These are phyloP conservation scores for Kluyveromyces wickerhamii DNA, from an alignment of 805 yeast species.

Conservation along the genomic window DNA sequence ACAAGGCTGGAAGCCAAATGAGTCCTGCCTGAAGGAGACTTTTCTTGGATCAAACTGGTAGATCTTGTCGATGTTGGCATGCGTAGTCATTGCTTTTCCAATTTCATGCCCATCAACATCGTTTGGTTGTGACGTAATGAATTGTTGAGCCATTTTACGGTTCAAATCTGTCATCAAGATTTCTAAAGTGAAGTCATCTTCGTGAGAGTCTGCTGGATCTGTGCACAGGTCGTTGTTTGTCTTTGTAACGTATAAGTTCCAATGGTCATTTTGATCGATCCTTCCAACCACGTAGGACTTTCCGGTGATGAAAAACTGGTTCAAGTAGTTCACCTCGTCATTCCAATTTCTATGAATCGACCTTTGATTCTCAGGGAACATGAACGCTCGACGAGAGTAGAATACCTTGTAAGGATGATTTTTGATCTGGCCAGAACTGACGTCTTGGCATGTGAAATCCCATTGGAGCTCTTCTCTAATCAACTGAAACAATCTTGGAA, in stretches of 20 bases:
- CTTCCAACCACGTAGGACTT: conserved; percentile 74
- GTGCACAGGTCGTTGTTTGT: conserved; percentile 12
- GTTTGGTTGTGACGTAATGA: conserved; percentile 35
- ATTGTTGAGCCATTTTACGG: conserved; percentile 46
- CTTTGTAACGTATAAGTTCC: conserved; percentile 80
- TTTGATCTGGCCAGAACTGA: conserved; percentile 6
- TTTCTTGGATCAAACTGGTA: conserved; percentile 31
- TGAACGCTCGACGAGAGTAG: conserved; percentile 84
- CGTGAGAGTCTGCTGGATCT: conserved; percentile 7
- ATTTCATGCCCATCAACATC: conserved; percentile 60
- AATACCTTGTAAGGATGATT: conserved; percentile 56
- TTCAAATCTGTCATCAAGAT: conserved; percentile 82
- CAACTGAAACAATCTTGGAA: conserved; percentile 53
- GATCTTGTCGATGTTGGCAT: conserved; percentile 55
- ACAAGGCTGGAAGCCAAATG: conserved; percentile 88
- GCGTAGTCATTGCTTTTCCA: conserved; percentile 61
- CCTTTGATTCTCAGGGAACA: conserved; percentile 79
- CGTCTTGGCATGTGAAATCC: conserved; percentile 26
- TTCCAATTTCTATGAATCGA: conserved; percentile 81
- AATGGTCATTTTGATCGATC: conserved; percentile 63
- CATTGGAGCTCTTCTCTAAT: conserved; percentile 37
- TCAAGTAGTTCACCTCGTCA: conserved; percentile 64
- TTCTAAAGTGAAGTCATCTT: conserved; percentile 70
- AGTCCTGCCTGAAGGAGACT: conserved; percentile 52
- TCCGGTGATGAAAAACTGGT: conserved; percentile 54